Base-by-base conservation (phyloP, 140 eudicot species). In the Oenanthe javanica region DNA sequence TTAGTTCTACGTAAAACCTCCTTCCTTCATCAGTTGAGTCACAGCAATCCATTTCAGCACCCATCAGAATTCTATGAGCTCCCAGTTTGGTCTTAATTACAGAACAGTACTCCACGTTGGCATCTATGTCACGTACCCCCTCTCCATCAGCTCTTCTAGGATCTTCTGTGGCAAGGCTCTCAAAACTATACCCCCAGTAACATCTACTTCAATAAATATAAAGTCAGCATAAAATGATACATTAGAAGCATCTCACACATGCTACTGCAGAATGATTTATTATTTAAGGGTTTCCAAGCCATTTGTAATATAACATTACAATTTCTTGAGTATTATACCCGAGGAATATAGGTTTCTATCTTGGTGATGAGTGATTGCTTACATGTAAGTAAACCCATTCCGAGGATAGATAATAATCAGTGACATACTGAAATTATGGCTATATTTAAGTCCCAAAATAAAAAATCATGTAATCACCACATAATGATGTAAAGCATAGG, bases 31-130 rank as follows among this genome's bases (percentile, higher is more conserved):
- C 99, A 40, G 97, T 96, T 79, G 96, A 92, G 89, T 96, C 99
- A 77, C 97, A 93, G 80, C 98, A 96, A 83, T 96, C 99, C 98
- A 96, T 96, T 87, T 96, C 99, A 85, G 99, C 99, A 79, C 99
- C 98, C 99, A 96, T 96, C 84, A 96, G 83, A 67, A 96, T 88
- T 25, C 99, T 90, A 66, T 96, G 99, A 54, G 99, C 98, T n/a
- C 99, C 99, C 80, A 96, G 84, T 85, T 96, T 96, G 67, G 99
- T 96, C 83, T 93, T 96, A 81, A 96, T 82, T 64, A 93, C 95
- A 81, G 97, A 81, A 86, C 99, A 96, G 80, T 84, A 96, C 84
- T 96, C 99, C 84, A 88, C 93, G 82, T 96, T 96, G 81, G 99
- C 93, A 88, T 96, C 97, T 73, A 96, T 89, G 83, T 93, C 86